These are phyloP conservation scores for Steccherinum ochraceum DNA, from an alignment of 768 basidiomycete species.

Conservation along the genomic window DNA sequence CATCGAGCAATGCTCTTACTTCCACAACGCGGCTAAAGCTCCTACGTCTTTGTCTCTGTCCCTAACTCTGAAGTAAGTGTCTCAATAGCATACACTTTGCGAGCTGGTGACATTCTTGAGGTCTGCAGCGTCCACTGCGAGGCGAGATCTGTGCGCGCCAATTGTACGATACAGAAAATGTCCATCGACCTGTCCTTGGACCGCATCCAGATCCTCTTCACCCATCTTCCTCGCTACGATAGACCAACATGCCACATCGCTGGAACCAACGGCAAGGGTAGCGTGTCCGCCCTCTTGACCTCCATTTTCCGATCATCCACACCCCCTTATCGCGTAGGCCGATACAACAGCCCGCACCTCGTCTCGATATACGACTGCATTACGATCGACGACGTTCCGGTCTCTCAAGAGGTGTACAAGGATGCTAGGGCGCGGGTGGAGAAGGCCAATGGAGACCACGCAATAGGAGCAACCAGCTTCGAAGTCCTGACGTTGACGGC, in stretches of 20 bases:
- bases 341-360: conserved; percentile 93
- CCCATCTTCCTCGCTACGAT: conserved; percentile 51
- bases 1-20: too few species aligned
- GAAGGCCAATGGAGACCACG: conserved; percentile 34
- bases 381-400: conserved; percentile 50
- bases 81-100: too few species aligned
- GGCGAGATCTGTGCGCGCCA: too few species aligned
- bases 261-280: conserved; percentile 98
- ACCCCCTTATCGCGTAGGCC: conserved; percentile 58
- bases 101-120: too few species aligned
- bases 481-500: conserved; percentile 85
- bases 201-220: conserved; percentile 47
- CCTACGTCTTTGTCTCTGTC: too few species aligned
- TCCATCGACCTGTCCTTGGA: conserved; percentile 66
- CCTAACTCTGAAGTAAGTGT: too few species aligned
- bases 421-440: conserved; percentile 42
- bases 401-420: conserved; percentile 43
- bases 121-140: too few species aligned
- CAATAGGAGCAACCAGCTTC: conserved; percentile 59
- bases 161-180: too few species aligned
- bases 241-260: conserved; percentile 87
- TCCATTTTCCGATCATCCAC: conserved; percentile 60
- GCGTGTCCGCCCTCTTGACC: conserved; percentile 76
- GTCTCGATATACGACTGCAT: conserved; percentile 74
- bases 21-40: too few species aligned